Evolutionary conservation across 2,329 filamentous ascomycete species (phyloP), one percentile per base, ranked within the genome.

Genomic region (Lachnellula willkommii): DNA sequence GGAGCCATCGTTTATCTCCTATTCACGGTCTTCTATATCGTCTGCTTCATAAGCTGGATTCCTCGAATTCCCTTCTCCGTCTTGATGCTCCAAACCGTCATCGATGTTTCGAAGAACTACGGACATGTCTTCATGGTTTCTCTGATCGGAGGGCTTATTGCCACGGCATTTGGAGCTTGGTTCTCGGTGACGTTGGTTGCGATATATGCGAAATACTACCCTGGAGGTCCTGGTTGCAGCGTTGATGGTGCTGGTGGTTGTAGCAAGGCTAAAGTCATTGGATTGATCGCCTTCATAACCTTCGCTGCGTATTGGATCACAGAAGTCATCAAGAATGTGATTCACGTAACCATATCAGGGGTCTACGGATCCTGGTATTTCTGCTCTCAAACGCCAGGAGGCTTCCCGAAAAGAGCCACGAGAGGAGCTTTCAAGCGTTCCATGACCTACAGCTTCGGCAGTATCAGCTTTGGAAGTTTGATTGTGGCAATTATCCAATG

Each of bases 291-390:
- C 17, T 96, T 95, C 70, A 81, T 91, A 63, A 95, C 91, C 0
- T 96, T 97, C 66, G 87, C 91, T 52, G 89, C 86, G 73, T 96
- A 95, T 74, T 97, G 93, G 93, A 85, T 96, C 61, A 87, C 89
- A 1, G 93, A 97, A 70, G 93, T 88, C 80, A 75, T 96, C 65
- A 96, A 96, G 76, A 96, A 95, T 73, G 91, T 89, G 0, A 89
- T 96, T 47, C 91, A 97, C 69, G 88, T 87, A 2, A 91, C 85
- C 24, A 88, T 96, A 56, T 88, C 90, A 0, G 92, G 93, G 0
- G 85, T 96, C 0, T 96, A 95, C 65, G 92, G 90, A 1, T 87
- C 88, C 0, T 97, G 93, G 93, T 97, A 95, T 75, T 96, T 95
- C 70, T 87, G 82, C 62, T 73, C 77, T 7, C 74, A 80, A 28